These are phyloP conservation scores for Pyracantha coccinea DNA, from an alignment of 331 rosid genomes.

Conservation along the genomic window DNA sequence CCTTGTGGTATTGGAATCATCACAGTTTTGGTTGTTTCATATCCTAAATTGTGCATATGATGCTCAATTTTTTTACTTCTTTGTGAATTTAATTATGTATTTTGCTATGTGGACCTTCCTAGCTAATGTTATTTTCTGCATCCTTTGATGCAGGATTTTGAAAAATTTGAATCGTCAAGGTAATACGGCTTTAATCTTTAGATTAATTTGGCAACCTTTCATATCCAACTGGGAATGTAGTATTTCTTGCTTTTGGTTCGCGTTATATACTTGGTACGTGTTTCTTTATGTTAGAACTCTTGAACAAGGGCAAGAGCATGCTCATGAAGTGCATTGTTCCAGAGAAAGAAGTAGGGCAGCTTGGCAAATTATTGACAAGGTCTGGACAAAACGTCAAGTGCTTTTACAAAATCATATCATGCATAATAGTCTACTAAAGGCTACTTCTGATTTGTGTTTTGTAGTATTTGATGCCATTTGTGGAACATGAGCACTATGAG, in stretches of 20 bases:
- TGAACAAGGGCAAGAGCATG: slow-evolving; percentile 27
- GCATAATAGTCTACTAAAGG: slow-evolving; percentile 6
- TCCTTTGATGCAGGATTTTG: slow-evolving; percentile 37
- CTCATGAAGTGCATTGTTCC: slow-evolving; percentile 71
- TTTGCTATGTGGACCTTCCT: neutral
- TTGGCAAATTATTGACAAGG: slow-evolving; percentile 67
- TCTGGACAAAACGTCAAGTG: slow-evolving; percentile 11
- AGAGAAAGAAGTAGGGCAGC: slow-evolving; percentile 86
- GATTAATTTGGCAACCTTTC: neutral
- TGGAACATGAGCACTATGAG: slow-evolving; percentile 61
- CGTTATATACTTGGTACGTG: neutral
- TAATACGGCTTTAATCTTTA: slow-evolving; percentile 3
- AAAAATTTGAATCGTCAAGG: slow-evolving; percentile 45
- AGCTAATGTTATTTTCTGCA: slow-evolving; percentile 5
- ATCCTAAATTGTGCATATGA: neutral
- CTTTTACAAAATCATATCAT: neutral
- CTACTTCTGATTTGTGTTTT: slow-evolving; percentile 15
- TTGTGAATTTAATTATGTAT: neutral
- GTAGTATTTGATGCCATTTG: slow-evolving; percentile 85
- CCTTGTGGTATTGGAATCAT: no score
- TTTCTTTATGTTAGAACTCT: slow-evolving; percentile 25
- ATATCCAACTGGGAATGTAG: neutral
- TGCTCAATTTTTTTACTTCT: neutral
- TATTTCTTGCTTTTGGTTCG: neutral
- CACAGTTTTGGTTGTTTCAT: no score